A percentile compares a stretch with the other conserved stretches of the same genome.
phyloP scores from a whole-genome alignment of 805 yeast genomes.

The Saccharomyces jurei region DNA sequence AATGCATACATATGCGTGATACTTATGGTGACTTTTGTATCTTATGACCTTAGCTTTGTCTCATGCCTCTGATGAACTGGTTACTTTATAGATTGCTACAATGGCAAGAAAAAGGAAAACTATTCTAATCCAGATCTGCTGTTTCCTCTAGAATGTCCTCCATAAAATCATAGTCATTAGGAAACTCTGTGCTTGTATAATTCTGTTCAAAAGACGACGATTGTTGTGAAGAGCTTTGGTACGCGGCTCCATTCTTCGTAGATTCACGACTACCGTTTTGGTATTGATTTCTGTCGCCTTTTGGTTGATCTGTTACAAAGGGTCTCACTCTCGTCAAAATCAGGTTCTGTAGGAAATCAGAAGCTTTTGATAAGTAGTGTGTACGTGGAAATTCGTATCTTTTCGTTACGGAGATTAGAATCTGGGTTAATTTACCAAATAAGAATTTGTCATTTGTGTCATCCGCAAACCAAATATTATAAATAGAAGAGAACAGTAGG shows the following conservation, averaged over 20 bases:
- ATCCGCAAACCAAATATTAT: constrained; percentile 10
- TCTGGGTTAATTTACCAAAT: constrained; percentile 11
- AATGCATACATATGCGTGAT: neutral
- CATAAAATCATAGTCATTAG: neutral
- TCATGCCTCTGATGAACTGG: neutral
- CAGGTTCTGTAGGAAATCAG: constrained; percentile 1
- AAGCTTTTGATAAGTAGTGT: constrained; percentile 5
- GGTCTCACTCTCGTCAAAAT: neutral
- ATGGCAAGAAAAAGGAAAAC: neutral
- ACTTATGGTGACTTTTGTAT: neutral
- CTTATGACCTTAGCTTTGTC: neutral
- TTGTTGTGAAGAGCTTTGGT: neutral
- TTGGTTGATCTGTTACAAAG: neutral
- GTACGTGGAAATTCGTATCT: constrained; percentile 7
- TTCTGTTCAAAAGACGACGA: neutral
- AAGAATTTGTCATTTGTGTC: constrained; percentile 10
- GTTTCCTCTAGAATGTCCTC: neutral
- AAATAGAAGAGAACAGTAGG: constrained; percentile 3
- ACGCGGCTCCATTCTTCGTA: neutral
- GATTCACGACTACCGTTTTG: neutral
- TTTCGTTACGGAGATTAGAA: constrained; percentile 8
- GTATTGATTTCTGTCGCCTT: neutral
- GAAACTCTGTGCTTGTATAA: neutral
- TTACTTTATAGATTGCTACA: neutral
- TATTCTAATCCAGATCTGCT: neutral